These are phyloP conservation scores for Citrus hindsii DNA, from an alignment of 345 rosid genomes.

Conservation along the genomic window DNA sequence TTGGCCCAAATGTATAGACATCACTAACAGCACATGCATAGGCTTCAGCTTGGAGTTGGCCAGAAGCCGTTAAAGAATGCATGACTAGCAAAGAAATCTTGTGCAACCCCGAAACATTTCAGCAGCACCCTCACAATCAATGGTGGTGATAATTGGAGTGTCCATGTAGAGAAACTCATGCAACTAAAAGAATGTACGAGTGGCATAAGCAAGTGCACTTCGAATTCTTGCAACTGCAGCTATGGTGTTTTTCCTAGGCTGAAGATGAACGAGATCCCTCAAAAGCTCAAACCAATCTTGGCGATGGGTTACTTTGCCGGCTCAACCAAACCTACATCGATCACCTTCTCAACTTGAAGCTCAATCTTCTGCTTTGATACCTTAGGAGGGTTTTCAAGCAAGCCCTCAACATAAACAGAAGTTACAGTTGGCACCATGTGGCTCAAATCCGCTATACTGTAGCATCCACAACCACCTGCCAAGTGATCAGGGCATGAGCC, in stretches of 20 bases:
- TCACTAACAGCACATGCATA: conserved; percentile 73
- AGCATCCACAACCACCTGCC: conserved; percentile 72
- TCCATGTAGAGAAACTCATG: conserved; percentile 63
- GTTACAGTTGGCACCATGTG: conserved; percentile 69
- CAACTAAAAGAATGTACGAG: conserved; percentile 80
- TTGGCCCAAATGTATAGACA: conserved; percentile 90
- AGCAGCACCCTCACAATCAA: conserved; percentile 97
- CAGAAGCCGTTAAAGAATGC: conserved; percentile 88
- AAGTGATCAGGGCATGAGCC: conserved; percentile 78
- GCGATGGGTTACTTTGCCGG: conserved; percentile 76
- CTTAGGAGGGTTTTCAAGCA: conserved; percentile 52
- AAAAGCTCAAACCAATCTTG: conserved; percentile 56
- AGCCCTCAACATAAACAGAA: conserved; percentile 24
- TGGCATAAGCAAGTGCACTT: conserved; percentile 78
- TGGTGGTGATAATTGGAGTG: conserved; percentile 80
- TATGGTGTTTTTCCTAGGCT: conserved; percentile 77
- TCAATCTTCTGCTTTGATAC: conserved; percentile 77
- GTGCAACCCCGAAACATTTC: conserved; percentile 80
- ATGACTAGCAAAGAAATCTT: conserved; percentile 82
- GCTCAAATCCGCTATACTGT: conserved; percentile 52
- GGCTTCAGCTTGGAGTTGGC: conserved; percentile 88
- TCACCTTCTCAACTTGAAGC: conserved; percentile 64
- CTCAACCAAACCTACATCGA: conserved; percentile 56
- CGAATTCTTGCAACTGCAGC: conserved; percentile 87
- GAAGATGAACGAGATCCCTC: conserved; percentile 75